phyloP scores from a whole-genome alignment of 495 filamentous ascomycete species.

The Xylaria flabelliformis region DNA sequence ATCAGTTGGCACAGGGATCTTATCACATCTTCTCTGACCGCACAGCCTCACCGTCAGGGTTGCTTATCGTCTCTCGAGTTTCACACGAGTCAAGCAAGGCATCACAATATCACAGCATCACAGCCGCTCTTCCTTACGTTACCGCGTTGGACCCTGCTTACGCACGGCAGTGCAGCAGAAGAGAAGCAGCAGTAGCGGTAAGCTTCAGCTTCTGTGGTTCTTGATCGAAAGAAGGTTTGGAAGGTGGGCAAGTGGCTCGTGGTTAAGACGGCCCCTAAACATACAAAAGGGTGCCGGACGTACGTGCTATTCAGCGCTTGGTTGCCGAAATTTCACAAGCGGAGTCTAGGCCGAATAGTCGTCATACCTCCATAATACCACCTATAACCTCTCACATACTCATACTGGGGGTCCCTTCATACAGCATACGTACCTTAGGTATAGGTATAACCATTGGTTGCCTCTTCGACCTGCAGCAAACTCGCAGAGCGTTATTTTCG shows the following conservation, averaged over 20 bases:
- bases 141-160: slow-evolving; percentile 5
- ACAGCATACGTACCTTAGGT: background rate
- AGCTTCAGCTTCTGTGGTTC: background rate
- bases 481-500: slow-evolving; percentile 12
- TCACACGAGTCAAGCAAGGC: slow-evolving; percentile 4
- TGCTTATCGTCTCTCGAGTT: background rate
- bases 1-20: background rate
- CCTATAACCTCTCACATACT: background rate
- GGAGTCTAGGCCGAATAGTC: slow-evolving; percentile 1
- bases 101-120: slow-evolving; percentile 5
- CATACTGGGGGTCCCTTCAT: too few species aligned
- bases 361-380: slow-evolving; percentile 5
- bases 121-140: background rate
- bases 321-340: slow-evolving; percentile 1
- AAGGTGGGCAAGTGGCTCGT: background rate
- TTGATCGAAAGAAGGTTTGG: background rate
- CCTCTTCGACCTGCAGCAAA: background rate
- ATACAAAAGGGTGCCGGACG: slow-evolving; percentile 7
- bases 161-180: background rate
- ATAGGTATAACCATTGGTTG: background rate
- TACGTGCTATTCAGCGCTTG: background rate
- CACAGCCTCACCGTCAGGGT: slow-evolving; percentile 22
- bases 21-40: slow-evolving; percentile 2
- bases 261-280: background rate
- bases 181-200: background rate